Conservation (phyloP, 164 flowering plant genomes). For the Berberis thunbergii region DNA sequence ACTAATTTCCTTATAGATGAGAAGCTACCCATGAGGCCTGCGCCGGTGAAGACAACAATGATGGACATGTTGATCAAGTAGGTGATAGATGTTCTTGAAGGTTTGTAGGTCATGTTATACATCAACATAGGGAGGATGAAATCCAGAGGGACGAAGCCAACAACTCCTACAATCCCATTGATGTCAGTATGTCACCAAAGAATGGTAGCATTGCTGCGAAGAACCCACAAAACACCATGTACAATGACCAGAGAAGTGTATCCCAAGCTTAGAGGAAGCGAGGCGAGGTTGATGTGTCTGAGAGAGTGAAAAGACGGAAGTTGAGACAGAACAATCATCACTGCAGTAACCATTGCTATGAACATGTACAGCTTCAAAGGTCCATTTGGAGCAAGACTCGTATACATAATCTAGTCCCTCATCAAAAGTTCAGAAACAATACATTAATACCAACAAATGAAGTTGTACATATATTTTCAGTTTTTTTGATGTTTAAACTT, state of each 20-base stretch:
- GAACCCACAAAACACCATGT: constrained; percentile 73
- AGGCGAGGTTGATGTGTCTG: constrained; percentile 74
- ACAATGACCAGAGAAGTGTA: constrained; percentile 67
- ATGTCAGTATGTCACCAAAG: constrained; percentile 97
- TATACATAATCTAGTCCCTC: constrained; percentile 58
- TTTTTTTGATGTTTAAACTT: too few relatives aligned
- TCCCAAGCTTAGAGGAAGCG: constrained; percentile 77
- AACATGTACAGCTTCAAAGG: constrained; percentile 68
- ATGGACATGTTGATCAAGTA: constrained; percentile 66
- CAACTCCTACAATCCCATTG: constrained; percentile 75
- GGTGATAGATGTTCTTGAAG: constrained; percentile 37
- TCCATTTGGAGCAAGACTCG: constrained; percentile 58
- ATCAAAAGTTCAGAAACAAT: constrained; percentile 2
- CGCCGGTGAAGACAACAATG: constrained; percentile 61
- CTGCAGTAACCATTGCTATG: constrained; percentile 78
- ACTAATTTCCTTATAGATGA: constrained; percentile 68
- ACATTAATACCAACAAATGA: too few relatives aligned
- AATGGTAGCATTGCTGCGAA: constrained; percentile 97
- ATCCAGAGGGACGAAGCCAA: constrained; percentile 94
- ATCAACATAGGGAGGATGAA: constrained; percentile 92
- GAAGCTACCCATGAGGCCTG: constrained; percentile 77
- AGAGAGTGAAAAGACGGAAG: constrained; percentile 92
- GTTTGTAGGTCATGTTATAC: constrained; percentile 83
- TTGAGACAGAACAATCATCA: constrained; percentile 87
- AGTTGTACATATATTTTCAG: too few relatives aligned